phyloP scores from a whole-genome alignment of 805 yeast genomes.

The Citeromyces matritensis region DNA sequence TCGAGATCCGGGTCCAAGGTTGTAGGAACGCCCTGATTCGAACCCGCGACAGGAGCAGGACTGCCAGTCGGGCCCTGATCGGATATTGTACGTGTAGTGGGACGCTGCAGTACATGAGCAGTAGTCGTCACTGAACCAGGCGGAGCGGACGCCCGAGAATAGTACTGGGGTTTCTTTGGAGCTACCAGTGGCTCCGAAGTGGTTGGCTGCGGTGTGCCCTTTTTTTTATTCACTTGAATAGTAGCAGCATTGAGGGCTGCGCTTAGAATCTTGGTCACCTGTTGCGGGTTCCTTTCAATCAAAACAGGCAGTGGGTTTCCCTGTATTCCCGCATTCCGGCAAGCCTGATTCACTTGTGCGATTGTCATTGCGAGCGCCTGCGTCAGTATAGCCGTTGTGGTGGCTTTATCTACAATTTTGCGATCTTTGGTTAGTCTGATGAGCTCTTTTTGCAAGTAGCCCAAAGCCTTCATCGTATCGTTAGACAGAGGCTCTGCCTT shows the following conservation, averaged over 20 bases:
- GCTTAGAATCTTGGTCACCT: conserved; percentile 62
- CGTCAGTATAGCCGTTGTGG: conserved; percentile 74
- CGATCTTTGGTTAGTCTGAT: conserved; percentile 68
- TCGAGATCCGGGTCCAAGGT: not conserved
- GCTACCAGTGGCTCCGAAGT: not conserved
- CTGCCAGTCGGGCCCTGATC: too few relatives aligned
- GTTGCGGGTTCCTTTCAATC: conserved; percentile 71
- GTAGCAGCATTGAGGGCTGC: conserved; percentile 76
- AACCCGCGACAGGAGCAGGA: too few relatives aligned
- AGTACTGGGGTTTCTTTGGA: conserved; percentile 2
- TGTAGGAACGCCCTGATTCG: too few relatives aligned
- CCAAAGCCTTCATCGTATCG: conserved; percentile 60
- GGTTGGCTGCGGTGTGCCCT: conserved; percentile 6
- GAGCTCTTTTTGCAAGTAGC: conserved; percentile 76
- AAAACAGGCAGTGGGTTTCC: conserved; percentile 67
- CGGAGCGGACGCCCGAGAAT: conserved; percentile 1
- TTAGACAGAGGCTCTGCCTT: conserved; percentile 19
- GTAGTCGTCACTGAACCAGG: not conserved
- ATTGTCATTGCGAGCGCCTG: conserved; percentile 89
- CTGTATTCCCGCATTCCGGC: conserved; percentile 68
- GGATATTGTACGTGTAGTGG: not conserved
- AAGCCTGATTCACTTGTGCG: conserved; percentile 79
- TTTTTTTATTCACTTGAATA: conserved; percentile 38
- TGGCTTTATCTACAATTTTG: conserved; percentile 62
- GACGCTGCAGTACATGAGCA: conserved; percentile 2